Percentiles rank a stretch among this genome's conserved stretches.
Conservation (phyloP, 129 eudicot species). For the Daucus carota region DNA sequence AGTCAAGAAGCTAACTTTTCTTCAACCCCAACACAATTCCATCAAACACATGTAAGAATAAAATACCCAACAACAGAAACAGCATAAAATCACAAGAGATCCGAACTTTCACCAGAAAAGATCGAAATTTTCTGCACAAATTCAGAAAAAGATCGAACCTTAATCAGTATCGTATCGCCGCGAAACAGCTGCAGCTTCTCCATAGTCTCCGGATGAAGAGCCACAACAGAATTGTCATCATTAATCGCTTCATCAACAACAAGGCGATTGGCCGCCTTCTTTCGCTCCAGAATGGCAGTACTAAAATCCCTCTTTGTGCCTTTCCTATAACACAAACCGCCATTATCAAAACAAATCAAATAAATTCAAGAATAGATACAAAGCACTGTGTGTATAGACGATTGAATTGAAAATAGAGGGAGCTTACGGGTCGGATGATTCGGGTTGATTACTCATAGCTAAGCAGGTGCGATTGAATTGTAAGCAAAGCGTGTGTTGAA, state of each 20-base stretch:
- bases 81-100: neutral
- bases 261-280: slow-evolving; percentile 75
- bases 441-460: slow-evolving; percentile 52
- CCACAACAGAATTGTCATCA: slow-evolving; percentile 79
- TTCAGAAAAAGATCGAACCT: slow-evolving; percentile 27
- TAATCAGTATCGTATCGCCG: slow-evolving; percentile 75
- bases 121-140: neutral
- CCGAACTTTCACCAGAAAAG: neutral
- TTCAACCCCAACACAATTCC: neutral
- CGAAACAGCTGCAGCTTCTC: slow-evolving; percentile 90
- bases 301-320: slow-evolving; percentile 70
- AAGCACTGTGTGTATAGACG: neutral
- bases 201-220: slow-evolving; percentile 78
- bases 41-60: neutral
- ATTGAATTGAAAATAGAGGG: neutral
- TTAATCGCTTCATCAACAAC: slow-evolving; percentile 81
- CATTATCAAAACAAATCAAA: slow-evolving; percentile 6
- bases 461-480: neutral
- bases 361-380: neutral
- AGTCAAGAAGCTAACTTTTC: neutral
- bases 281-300: slow-evolving; percentile 82
- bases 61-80: neutral
- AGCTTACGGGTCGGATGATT: slow-evolving; percentile 75
- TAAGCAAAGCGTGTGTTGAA: too few species aligned
- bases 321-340: slow-evolving; percentile 34